These are phyloP conservation scores for Lunasporangiospora selenospora DNA, from an alignment of 192 early-diverging fungal species.

Conservation along the genomic window DNA sequence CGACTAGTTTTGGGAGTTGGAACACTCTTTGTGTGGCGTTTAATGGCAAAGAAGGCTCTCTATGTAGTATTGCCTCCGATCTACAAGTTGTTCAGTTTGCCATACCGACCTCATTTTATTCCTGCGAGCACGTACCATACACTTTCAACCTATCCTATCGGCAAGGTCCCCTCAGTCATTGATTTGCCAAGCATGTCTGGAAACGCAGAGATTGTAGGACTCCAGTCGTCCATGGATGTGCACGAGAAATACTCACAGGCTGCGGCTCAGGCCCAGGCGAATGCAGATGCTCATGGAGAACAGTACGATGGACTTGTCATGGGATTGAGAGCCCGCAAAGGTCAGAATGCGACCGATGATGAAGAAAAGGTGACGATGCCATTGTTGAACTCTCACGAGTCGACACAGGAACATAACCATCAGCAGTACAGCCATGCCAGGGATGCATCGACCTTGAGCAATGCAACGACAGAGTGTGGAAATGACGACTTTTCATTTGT, in stretches of 20 bases:
- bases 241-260: slow-evolving; percentile 51
- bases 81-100: slow-evolving; percentile 59
- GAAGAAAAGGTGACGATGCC: slow-evolving; percentile 14
- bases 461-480: slow-evolving; percentile 20
- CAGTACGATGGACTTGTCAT: slow-evolving; percentile 3
- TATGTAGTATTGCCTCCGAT: slow-evolving; percentile 59
- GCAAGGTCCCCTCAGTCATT: slow-evolving; percentile 38
- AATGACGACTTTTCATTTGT: neutral
- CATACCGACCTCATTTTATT: slow-evolving; percentile 53
- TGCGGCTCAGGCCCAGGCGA: slow-evolving; percentile 18
- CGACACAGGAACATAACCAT: neutral
- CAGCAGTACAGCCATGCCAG: slow-evolving; percentile 9
- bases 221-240: slow-evolving; percentile 58
- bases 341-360: neutral
- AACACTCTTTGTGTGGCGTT: slow-evolving; percentile 60
- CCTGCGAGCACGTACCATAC: slow-evolving; percentile 42
- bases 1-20: slow-evolving; percentile 51
- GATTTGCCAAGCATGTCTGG: slow-evolving; percentile 48
- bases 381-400: neutral
- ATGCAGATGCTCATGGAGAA: slow-evolving; percentile 9
- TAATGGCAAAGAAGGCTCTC: slow-evolving; percentile 53
- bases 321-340: slow-evolving; percentile 23
- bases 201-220: slow-evolving; percentile 53
- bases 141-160: slow-evolving; percentile 37
- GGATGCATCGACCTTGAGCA: slow-evolving; percentile 28